These are phyloP conservation scores for Hippophae gyantsensis DNA, from an alignment of 306 rosid genomes.

Conservation along the genomic window DNA sequence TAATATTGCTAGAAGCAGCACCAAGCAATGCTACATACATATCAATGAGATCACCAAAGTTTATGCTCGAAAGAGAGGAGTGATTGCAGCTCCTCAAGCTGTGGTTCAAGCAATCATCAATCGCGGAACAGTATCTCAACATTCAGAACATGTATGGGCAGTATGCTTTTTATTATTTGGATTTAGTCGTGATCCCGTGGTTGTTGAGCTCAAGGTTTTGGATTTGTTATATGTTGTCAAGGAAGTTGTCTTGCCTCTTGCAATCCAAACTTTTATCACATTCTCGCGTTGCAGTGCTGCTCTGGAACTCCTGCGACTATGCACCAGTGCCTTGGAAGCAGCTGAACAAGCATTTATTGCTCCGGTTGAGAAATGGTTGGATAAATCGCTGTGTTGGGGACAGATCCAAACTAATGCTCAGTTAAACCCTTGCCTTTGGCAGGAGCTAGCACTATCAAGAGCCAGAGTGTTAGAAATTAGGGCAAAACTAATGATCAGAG, in stretches of 20 bases:
- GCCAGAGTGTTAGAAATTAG: constrained; percentile 79
- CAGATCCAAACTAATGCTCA: constrained; percentile 74
- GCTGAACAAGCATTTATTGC: constrained; percentile 75
- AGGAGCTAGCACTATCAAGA: constrained; percentile 65
- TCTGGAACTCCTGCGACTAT: constrained; percentile 64
- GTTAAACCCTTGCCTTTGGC: constrained; percentile 83
- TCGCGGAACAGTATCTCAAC: constrained; percentile 42
- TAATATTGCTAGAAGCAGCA: constrained; percentile 53
- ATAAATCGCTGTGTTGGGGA: constrained; percentile 74
- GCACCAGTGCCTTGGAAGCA: constrained; percentile 72
- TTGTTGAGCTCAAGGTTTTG: constrained; percentile 58
- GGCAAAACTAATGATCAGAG: constrained; percentile 82
- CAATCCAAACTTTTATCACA: constrained; percentile 63
- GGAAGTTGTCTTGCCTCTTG: constrained; percentile 62
- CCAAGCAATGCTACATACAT: constrained; percentile 44
- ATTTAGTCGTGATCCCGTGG: constrained; percentile 62
- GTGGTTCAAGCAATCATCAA: constrained; percentile 57
- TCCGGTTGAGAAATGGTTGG: constrained; percentile 76
- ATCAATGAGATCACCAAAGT: constrained; percentile 54
- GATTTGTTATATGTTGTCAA: constrained; percentile 54
- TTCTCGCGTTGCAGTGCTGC: constrained; percentile 73
- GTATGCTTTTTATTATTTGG: constrained; percentile 74
- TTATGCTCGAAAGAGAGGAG: constrained; percentile 58
- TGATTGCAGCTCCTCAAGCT: constrained; percentile 53
- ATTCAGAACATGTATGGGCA: constrained; percentile 70